Conservation (phyloP, 306 rosid genomes). For the Calophaca sinica region DNA sequence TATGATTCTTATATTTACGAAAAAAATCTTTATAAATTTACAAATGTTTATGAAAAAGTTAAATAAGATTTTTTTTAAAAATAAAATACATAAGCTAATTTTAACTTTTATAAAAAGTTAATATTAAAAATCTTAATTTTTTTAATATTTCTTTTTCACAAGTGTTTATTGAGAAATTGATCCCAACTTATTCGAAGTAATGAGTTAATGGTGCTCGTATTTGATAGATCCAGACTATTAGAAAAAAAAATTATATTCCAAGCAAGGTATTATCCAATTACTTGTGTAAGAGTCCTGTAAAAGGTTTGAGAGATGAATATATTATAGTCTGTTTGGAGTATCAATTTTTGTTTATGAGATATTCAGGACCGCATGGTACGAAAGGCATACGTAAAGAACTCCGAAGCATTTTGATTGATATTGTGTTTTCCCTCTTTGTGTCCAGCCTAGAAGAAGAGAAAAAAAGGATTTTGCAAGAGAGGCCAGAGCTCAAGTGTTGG, state of each 20-base stretch:
- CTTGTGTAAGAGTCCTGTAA: constrained; percentile 16
- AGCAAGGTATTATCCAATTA: constrained; percentile 32
- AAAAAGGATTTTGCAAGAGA: background rate
- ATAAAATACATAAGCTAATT: too few species aligned
- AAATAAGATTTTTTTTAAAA: too few species aligned
- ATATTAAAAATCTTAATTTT: too few species aligned
- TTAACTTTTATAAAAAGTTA: too few species aligned
- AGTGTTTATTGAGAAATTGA: too few species aligned
- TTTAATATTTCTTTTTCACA: too few species aligned
- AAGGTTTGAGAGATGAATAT: background rate
- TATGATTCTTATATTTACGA: too few species aligned
- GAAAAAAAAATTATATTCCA: background rate
- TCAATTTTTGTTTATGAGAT: background rate
- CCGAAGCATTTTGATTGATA: background rate
- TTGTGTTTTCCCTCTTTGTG: background rate
- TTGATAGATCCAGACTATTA: background rate
- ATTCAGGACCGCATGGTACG: background rate
- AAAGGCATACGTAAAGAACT: constrained; percentile 29
- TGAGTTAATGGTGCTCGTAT: background rate
- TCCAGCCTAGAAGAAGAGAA: background rate
- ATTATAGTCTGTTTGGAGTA: background rate
- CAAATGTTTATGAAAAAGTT: too few species aligned
- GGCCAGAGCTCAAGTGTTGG: background rate
- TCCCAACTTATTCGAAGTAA: too few species aligned
- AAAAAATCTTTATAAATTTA: too few species aligned